phyloP scores from a whole-genome alignment of 2,329 filamentous ascomycete genomes.

The Thermoascus crustaceus region DNA sequence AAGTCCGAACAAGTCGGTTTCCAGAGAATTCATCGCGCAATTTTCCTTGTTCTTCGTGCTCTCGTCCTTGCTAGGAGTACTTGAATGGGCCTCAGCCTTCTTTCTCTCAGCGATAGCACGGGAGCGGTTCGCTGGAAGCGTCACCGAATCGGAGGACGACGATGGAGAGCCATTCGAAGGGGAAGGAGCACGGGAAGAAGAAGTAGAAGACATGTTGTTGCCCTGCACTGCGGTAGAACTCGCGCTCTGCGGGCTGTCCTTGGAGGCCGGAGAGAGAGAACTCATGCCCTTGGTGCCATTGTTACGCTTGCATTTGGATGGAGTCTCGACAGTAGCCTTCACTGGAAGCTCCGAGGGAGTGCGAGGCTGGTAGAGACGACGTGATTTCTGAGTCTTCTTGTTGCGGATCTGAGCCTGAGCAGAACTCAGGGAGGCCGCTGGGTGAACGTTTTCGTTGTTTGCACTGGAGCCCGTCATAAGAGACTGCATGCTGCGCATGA shows the following conservation, averaged over 20 bases:
- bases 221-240: slow-evolving; percentile 8
- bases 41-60: not conserved
- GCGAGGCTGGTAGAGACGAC: slow-evolving; percentile 16
- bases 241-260: slow-evolving; percentile 9
- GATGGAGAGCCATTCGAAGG: slow-evolving; percentile 12
- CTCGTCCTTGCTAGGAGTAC: not conserved
- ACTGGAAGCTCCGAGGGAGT: slow-evolving; percentile 6
- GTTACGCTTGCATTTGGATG: slow-evolving; percentile 6
- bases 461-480: slow-evolving; percentile 11
- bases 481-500: slow-evolving; percentile 14
- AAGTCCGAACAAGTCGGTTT: not conserved
- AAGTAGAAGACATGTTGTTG: slow-evolving; percentile 9
- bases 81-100: not conserved
- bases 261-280: slow-evolving; percentile 10
- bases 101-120: not conserved
- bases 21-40: not conserved
- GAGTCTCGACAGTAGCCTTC: slow-evolving; percentile 4
- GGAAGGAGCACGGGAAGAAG: slow-evolving; percentile 13
- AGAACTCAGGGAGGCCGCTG: slow-evolving; percentile 7
- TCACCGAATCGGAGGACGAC: slow-evolving; percentile 1
- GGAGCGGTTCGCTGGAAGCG: not conserved
- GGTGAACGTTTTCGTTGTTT: slow-evolving; percentile 6
- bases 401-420: slow-evolving; percentile 6
- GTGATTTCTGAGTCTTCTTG: slow-evolving; percentile 13
- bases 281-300: slow-evolving; percentile 5